Conservation (phyloP, 2,329 filamentous ascomycete species). For the Ophiobolus disseminans region DNA sequence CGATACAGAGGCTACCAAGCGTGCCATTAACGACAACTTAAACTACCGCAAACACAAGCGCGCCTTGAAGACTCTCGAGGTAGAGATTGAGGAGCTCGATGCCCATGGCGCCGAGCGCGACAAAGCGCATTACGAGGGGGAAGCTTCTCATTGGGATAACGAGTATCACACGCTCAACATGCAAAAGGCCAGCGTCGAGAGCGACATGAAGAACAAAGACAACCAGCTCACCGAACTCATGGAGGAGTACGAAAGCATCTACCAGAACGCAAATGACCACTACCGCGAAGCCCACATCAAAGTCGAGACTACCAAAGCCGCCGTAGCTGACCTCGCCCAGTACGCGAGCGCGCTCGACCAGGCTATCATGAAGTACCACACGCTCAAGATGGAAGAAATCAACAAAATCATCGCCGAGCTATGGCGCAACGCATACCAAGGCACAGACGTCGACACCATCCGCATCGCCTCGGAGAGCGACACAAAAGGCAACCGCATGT, state of each 20-base stretch:
- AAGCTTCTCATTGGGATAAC: conserved; percentile 72
- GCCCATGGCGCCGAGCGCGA: conserved; percentile 82
- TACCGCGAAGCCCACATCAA: conserved; percentile 90
- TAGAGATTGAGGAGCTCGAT: conserved; percentile 77
- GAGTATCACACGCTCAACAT: conserved; percentile 74
- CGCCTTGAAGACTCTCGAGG: conserved; percentile 69
- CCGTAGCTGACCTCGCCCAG: conserved; percentile 85
- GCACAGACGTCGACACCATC: conserved; percentile 96
- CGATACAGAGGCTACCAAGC: conserved; percentile 82
- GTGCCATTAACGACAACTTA: conserved; percentile 88
- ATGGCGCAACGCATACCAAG: conserved; percentile 97
- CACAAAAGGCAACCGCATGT: conserved; percentile 75
- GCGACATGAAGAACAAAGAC: conserved; percentile 83
- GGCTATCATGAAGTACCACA: conserved; percentile 96
- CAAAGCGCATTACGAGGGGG: conserved; percentile 73
- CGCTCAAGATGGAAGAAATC: conserved; percentile 97
- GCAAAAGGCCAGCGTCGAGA: conserved; percentile 76
- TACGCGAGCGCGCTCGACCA: conserved; percentile 88
- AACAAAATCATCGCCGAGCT: conserved; percentile 93
- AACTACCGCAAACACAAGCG: conserved; percentile 79
- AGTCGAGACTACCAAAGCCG: conserved; percentile 89
- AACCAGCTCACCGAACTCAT: conserved; percentile 76
- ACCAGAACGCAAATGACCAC: conserved; percentile 78
- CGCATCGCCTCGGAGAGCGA: conserved; percentile 93
- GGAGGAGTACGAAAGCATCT: conserved; percentile 83